phyloP scores from a whole-genome alignment of 1,284 basidiomycete species.

The Fomes fomentarius region DNA sequence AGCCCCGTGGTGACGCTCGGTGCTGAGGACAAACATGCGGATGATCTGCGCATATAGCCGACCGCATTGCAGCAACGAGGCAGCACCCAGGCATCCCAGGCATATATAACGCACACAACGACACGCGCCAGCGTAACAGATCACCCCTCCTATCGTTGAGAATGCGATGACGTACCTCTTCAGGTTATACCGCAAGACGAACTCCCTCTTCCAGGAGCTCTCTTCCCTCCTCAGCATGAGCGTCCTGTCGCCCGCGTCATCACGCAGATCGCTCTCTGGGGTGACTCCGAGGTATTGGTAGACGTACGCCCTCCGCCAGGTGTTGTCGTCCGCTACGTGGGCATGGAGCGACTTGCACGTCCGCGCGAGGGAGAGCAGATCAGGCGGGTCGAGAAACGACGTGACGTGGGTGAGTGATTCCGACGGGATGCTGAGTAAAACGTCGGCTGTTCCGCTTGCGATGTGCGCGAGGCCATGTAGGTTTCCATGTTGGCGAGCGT shows the following conservation, averaged over 20 bases:
- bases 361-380: conserved; percentile 60
- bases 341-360: conserved; percentile 60
- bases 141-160: background rate
- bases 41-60: background rate
- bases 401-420: conserved; percentile 83
- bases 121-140: background rate
- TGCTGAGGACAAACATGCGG: background rate
- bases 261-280: conserved; percentile 59
- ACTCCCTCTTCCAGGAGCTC: conserved; percentile 71
- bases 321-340: conserved; percentile 79
- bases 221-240: conserved; percentile 62
- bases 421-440: conserved; percentile 60
- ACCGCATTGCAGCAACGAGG: conserved; percentile 10
- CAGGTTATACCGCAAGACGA: conserved; percentile 55
- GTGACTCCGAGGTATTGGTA: conserved; percentile 69
- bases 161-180: conserved; percentile 47
- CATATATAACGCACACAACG: conserved; percentile 1
- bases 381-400: conserved; percentile 70
- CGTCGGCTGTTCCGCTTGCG: conserved; percentile 20
- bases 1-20: too few relatives aligned
- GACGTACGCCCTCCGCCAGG: conserved; percentile 83
- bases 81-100: background rate
- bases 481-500: conserved; percentile 55
- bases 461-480: conserved; percentile 28
- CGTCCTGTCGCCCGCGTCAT: conserved; percentile 24